These are phyloP conservation scores for Hydrangea macrophylla DNA, from an alignment of 148 eudicot genomes.

Conservation along the genomic window DNA sequence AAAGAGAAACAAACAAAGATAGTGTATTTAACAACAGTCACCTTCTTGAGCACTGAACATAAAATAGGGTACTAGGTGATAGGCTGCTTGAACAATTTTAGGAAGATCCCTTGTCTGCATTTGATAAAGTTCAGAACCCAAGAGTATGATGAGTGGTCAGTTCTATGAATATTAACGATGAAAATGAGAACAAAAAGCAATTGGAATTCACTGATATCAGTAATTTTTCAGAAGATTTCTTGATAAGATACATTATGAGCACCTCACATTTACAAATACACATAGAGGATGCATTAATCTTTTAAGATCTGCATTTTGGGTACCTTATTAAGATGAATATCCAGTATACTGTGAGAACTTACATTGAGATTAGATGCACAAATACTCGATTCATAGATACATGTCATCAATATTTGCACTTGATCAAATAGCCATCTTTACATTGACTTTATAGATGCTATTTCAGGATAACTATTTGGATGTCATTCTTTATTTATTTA, in stretches of 20 bases:
- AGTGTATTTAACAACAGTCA: constrained; percentile 15
- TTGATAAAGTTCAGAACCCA: constrained; percentile 2
- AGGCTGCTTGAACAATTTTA: constrained; percentile 69
- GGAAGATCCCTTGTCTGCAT: constrained; percentile 98
- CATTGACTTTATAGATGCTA: too few species aligned
- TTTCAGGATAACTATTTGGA: too few species aligned
- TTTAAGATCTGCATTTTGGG: not conserved
- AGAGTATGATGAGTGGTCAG: not conserved
- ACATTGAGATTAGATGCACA: not conserved
- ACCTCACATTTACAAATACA: not conserved
- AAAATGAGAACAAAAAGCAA: not conserved
- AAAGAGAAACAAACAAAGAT: not conserved
- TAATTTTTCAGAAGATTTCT: not conserved
- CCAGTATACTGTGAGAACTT: not conserved
- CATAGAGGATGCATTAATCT: not conserved
- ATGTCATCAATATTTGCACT: not conserved
- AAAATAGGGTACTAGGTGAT: constrained; percentile 78
- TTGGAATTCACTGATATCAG: not conserved
- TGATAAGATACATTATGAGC: not conserved
- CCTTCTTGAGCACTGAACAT: constrained; percentile 92
- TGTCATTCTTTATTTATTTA: too few species aligned
- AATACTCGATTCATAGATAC: not conserved
- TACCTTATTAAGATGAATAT: not conserved
- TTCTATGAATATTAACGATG: not conserved
- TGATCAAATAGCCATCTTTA: not conserved